Percentiles rank a stretch among this genome's conserved stretches.
Evolutionary conservation across 768 basidiomycete species (phyloP).

Genomic region (Calocera cornea): DNA sequence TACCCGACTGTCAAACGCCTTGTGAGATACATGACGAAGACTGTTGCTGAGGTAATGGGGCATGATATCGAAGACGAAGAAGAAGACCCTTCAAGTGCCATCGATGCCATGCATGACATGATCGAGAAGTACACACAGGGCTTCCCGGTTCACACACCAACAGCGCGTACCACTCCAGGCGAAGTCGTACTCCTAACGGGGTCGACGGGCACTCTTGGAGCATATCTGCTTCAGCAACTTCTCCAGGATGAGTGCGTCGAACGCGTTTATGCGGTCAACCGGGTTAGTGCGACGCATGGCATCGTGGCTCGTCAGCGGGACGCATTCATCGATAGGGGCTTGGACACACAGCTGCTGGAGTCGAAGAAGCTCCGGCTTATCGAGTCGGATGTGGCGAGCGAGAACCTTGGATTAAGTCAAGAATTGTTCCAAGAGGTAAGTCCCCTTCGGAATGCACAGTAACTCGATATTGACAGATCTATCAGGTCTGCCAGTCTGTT

Average conservation of each 20-base stretch:
- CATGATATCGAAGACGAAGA: constrained; percentile 2
- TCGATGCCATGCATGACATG: constrained; percentile 26
- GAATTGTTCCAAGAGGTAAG: constrained; percentile 19
- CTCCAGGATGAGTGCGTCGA: neutral
- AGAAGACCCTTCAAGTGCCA: constrained; percentile 7
- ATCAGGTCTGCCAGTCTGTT: too few relatives aligned
- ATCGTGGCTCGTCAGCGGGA: neutral
- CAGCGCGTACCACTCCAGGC: neutral
- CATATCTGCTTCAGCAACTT: neutral
- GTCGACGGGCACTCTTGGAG: neutral
- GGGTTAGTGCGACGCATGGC: neutral
- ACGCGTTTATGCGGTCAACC: neutral
- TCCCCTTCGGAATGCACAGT: neutral
- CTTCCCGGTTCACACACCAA: constrained; percentile 11
- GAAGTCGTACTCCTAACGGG: neutral
- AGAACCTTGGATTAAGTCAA: constrained; percentile 14
- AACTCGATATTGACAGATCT: too few relatives aligned
- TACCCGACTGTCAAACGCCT: constrained; percentile 29
- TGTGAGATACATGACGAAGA: constrained; percentile 16
- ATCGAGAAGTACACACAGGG: constrained; percentile 30
- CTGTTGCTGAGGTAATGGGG: constrained; percentile 11
- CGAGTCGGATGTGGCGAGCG: neutral
- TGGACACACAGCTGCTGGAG: neutral
- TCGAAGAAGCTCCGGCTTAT: neutral
- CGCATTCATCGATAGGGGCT: neutral